These are phyloP conservation scores for Pythium aquatile DNA, from an alignment of 352 stramenopile genomes.

Conservation along the genomic window DNA sequence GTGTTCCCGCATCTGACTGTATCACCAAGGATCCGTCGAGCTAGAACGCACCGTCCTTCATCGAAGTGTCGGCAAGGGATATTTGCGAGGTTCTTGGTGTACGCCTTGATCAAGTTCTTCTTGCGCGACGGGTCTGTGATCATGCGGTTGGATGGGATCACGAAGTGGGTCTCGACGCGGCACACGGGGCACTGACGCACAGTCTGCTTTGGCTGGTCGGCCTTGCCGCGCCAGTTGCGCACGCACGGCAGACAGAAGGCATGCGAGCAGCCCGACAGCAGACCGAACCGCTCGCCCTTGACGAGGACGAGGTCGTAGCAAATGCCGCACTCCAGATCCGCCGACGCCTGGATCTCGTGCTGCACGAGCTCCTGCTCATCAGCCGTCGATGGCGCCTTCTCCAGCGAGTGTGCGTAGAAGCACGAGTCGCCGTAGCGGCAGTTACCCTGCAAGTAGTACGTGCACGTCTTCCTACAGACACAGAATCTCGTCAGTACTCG, in stretches of 20 bases:
- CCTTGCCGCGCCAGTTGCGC: constrained; percentile 68
- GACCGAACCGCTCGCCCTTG: constrained; percentile 77
- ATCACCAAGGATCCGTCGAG: too few relatives aligned
- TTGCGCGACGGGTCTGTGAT: constrained; percentile 64
- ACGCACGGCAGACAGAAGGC: constrained; percentile 83
- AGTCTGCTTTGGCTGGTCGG: constrained; percentile 72
- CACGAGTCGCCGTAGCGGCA: constrained; percentile 81
- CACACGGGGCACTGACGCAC: constrained; percentile 79
- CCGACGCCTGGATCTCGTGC: constrained; percentile 62
- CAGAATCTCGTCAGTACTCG: neutral
- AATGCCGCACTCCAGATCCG: constrained; percentile 82
- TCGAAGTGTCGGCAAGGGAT: constrained; percentile 87
- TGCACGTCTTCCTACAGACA: constrained; percentile 64
- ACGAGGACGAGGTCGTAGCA: constrained; percentile 79
- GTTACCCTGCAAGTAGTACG: constrained; percentile 76
- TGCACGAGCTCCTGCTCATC: constrained; percentile 52
- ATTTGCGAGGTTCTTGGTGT: constrained; percentile 64
- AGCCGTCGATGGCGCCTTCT: constrained; percentile 37
- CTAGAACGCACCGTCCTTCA: constrained; percentile 51
- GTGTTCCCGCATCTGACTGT: too few relatives aligned
- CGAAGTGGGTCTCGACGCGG: constrained; percentile 75
- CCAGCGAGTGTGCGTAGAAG: constrained; percentile 76
- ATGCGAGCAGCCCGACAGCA: constrained; percentile 80
- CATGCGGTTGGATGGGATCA: constrained; percentile 84
- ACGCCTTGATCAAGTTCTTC: constrained; percentile 62